These are phyloP conservation scores for Solanum acaule DNA, from an alignment of 257 asterid species.

Conservation along the genomic window DNA sequence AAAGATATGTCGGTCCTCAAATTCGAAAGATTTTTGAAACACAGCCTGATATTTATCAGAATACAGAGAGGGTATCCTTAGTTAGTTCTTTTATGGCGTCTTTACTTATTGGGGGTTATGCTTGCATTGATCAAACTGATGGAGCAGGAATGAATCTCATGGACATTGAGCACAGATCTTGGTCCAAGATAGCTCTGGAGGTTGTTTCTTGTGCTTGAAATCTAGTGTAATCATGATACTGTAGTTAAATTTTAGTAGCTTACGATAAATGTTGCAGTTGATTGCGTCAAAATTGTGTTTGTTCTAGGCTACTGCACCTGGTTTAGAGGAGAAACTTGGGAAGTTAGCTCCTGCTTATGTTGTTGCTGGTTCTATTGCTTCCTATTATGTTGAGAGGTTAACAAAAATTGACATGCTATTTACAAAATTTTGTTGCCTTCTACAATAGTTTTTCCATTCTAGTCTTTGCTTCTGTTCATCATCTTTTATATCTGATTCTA, in stretches of 20 bases:
- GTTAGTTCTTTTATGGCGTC: constrained; percentile 95
- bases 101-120: constrained; percentile 60
- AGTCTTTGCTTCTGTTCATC: neutral
- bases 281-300: no score
- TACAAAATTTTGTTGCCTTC: neutral
- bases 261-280: neutral
- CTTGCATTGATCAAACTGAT: constrained; percentile 87
- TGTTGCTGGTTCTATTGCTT: constrained; percentile 59
- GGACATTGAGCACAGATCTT: constrained; percentile 67
- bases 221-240: neutral
- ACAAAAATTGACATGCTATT: neutral
- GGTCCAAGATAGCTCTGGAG: constrained; percentile 67
- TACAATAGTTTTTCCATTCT: neutral
- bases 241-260: neutral
- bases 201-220: constrained; percentile 19
- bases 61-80: constrained; percentile 77
- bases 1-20: constrained; percentile 89
- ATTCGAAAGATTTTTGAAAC: constrained; percentile 67
- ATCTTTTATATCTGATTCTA: neutral
- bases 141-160: constrained; percentile 99
- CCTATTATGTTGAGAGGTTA: constrained; percentile 72
- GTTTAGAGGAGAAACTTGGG: constrained; percentile 78
- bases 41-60: constrained; percentile 45
- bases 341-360: constrained; percentile 77
- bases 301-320: constrained; percentile 74